phyloP scores from a whole-genome alignment of 768 basidiomycete species.

The Psilocybe azurescens region DNA sequence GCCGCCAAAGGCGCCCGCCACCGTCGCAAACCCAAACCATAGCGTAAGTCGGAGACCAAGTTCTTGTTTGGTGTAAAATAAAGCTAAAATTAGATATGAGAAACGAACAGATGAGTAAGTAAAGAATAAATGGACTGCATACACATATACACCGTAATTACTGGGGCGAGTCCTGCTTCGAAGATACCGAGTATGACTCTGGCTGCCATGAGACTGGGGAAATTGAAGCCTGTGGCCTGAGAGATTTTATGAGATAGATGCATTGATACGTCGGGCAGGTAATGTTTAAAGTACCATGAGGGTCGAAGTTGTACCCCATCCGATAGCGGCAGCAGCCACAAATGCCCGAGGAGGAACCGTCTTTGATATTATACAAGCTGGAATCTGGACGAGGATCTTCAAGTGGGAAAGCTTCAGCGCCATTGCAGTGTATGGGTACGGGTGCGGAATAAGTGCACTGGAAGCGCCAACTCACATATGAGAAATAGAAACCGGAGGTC shows the following conservation, averaged over 20 bases:
- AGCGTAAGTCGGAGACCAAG: constrained; percentile 78
- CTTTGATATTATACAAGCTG: constrained; percentile 69
- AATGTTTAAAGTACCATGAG: constrained; percentile 54
- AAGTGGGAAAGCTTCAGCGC: background rate
- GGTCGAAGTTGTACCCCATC: constrained; percentile 80
- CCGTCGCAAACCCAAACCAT: constrained; percentile 86
- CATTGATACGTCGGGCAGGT: background rate
- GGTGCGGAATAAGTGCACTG: background rate
- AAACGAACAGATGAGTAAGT: background rate
- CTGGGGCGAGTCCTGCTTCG: constrained; percentile 80
- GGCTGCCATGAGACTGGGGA: constrained; percentile 59
- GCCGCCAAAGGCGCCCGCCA: constrained; percentile 88
- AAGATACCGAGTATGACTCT: constrained; percentile 76
- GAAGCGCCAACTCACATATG: constrained; percentile 56
- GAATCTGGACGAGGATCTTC: constrained; percentile 74
- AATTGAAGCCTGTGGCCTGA: constrained; percentile 66
- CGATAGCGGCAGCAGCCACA: constrained; percentile 69
- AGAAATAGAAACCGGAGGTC: constrained; percentile 78
- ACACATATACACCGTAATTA: constrained; percentile 82
- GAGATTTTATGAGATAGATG: background rate
- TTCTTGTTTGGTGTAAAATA: constrained; percentile 79
- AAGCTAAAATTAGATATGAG: constrained; percentile 44
- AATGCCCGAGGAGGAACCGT: constrained; percentile 70
- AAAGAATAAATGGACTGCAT: constrained; percentile 28
- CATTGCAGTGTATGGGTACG: background rate